Evolutionary conservation across 2,329 filamentous ascomycete species (phyloP).

Genomic region (Exophiala xenobiotica): DNA sequence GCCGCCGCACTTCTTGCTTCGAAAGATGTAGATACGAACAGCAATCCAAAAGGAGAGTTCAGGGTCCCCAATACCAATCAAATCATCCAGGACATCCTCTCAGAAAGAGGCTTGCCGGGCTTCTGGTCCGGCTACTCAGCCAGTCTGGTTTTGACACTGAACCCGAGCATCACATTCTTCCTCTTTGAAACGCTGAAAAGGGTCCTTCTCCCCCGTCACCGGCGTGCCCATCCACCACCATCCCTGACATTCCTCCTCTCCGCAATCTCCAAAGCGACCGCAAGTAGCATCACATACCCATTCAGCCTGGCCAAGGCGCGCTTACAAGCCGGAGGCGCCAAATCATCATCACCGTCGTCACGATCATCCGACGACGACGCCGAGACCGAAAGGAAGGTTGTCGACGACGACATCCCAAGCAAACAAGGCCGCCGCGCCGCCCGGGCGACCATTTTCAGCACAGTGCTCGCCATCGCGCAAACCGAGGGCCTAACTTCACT

Average conservation of each 20-base stretch:
- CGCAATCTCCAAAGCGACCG: conserved; percentile 74
- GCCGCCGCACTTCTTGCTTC: conserved; percentile 57
- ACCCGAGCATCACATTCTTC: conserved; percentile 83
- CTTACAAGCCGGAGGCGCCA: conserved; percentile 57
- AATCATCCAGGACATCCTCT: conserved; percentile 63
- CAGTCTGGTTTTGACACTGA: conserved; percentile 74
- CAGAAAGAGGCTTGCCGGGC: conserved; percentile 69
- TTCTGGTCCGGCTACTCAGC: conserved; percentile 90
- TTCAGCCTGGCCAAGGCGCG: conserved; percentile 82
- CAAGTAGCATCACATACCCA: conserved; percentile 77
- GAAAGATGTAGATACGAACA: conserved; percentile 1
- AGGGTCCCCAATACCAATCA: conserved; percentile 49
- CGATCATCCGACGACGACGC: conserved; percentile 32
- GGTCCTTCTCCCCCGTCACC: conserved; percentile 54
- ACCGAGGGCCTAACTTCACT: conserved; percentile 67
- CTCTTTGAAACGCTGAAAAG: conserved; percentile 71
- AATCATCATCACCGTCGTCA: not conserved
- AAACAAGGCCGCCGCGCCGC: conserved; percentile 37
- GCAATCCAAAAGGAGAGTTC: conserved; percentile 30
- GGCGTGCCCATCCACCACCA: conserved; percentile 54
- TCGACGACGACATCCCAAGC: conserved; percentile 30
- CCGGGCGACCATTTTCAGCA: conserved; percentile 60
- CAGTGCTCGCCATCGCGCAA: conserved; percentile 57
- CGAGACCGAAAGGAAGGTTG: conserved; percentile 34
- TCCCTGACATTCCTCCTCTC: conserved; percentile 65